These are phyloP conservation scores for Rhododendron ovatum DNA, from an alignment of 148 eudicot species.

Conservation along the genomic window DNA sequence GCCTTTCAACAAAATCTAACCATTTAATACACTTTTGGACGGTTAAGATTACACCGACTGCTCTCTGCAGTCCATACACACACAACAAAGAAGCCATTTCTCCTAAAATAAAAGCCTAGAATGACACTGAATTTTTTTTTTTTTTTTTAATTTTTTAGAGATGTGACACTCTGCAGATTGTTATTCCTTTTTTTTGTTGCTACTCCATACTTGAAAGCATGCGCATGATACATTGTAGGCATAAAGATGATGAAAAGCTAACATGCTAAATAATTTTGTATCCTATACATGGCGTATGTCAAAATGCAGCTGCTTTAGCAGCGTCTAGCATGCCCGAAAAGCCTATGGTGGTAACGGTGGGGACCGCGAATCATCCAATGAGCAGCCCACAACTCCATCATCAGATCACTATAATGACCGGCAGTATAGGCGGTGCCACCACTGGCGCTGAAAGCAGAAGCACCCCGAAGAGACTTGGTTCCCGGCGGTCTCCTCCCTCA, in stretches of 20 bases:
- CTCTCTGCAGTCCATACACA: too few species aligned
- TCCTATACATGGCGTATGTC: background rate
- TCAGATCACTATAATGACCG: constrained; percentile 59
- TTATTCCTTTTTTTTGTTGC: constrained; percentile 8
- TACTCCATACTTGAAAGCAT: constrained; percentile 8
- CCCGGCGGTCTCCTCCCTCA: constrained; percentile 41
- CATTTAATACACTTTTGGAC: background rate
- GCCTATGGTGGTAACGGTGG: constrained; percentile 27
- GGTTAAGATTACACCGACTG: too few species aligned
- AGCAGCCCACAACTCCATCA: constrained; percentile 45
- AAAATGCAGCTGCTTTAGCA: constrained; percentile 42
- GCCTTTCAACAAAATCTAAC: background rate
- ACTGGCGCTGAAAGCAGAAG: constrained; percentile 31
- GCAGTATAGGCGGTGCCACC: constrained; percentile 5
- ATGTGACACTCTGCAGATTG: background rate
- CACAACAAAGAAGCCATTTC: background rate
- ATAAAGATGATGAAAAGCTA: background rate
- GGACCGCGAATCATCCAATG: constrained; percentile 24
- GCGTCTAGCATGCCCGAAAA: constrained; percentile 50
- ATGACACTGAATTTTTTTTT: background rate
- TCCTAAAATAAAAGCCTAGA: background rate
- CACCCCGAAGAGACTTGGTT: constrained; percentile 36
- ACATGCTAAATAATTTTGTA: background rate
- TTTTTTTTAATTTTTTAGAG: background rate
- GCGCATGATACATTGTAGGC: constrained; percentile 1